Conservation (phyloP, 345 rosid species). For the Salix exigua region DNA sequence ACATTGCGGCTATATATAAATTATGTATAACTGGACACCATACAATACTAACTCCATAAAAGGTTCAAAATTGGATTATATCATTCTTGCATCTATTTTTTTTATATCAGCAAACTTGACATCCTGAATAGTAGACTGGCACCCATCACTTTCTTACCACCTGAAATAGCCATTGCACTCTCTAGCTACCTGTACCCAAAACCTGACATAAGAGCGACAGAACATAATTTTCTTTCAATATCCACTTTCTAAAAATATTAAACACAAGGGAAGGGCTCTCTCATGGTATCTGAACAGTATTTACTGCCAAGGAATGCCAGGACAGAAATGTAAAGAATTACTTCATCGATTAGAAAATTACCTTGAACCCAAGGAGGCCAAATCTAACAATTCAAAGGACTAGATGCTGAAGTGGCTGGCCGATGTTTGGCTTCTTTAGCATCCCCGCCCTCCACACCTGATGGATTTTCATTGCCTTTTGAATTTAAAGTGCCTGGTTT, state of each 20-base stretch:
- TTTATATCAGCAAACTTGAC: constrained; percentile 8
- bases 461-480: constrained; percentile 17
- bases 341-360: neutral
- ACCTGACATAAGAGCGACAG: neutral
- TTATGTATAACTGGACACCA: constrained; percentile 23
- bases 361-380: constrained; percentile 3
- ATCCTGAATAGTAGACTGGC: neutral
- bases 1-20: neutral
- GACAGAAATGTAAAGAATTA: neutral
- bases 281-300: neutral
- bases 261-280: neutral
- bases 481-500: constrained; percentile 27
- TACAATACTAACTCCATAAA: constrained; percentile 15
- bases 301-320: neutral
- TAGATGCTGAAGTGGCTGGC: neutral
- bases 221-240: neutral
- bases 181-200: neutral
- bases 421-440: constrained; percentile 17
- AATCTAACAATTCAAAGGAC: constrained; percentile 8
- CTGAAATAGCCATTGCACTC: neutral
- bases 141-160: constrained; percentile 11
- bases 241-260: neutral
- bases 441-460: constrained; percentile 1
- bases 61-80: constrained; percentile 27
- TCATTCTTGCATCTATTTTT: constrained; percentile 14